phyloP scores from a whole-genome alignment of 169 alveolate genomes.

The Plasmodium malariae region DNA sequence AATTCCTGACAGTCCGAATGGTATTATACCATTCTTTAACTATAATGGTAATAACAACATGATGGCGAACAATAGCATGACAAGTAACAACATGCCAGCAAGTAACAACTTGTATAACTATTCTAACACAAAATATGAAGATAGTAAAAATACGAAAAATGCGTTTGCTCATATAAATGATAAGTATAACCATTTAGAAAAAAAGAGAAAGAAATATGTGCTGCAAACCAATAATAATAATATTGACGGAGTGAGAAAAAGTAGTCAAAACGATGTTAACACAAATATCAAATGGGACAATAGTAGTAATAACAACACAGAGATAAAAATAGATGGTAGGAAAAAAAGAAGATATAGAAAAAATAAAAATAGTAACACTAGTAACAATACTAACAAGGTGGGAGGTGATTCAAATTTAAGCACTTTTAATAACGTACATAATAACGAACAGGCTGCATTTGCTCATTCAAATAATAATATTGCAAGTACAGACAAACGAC shows the following conservation, averaged over 20 bases:
- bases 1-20: background rate
- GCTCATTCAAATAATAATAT: background rate
- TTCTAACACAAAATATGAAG: conserved; percentile 9
- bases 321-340: conserved; percentile 16
- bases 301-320: background rate
- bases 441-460: too few relatives aligned
- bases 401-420: background rate
- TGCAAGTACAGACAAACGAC: conserved; percentile 3
- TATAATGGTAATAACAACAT: conserved; percentile 17
- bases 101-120: background rate
- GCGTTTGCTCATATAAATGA: background rate
- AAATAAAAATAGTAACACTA: conserved; percentile 15
- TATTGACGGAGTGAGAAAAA: background rate
- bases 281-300: background rate
- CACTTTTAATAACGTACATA: background rate
- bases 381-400: background rate
- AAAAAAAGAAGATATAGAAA: conserved; percentile 29
- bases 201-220: conserved; percentile 31
- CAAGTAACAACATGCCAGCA: too few relatives aligned
- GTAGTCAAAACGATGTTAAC: background rate
- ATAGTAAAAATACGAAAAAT: background rate
- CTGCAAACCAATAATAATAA: conserved; percentile 10
- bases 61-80: too few relatives aligned
- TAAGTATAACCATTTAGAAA: conserved; percentile 12
- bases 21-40: background rate